Evolutionary conservation across 31 red algal genomes (phyloP).

Genomic region (Porphyra umbilicalis): DNA sequence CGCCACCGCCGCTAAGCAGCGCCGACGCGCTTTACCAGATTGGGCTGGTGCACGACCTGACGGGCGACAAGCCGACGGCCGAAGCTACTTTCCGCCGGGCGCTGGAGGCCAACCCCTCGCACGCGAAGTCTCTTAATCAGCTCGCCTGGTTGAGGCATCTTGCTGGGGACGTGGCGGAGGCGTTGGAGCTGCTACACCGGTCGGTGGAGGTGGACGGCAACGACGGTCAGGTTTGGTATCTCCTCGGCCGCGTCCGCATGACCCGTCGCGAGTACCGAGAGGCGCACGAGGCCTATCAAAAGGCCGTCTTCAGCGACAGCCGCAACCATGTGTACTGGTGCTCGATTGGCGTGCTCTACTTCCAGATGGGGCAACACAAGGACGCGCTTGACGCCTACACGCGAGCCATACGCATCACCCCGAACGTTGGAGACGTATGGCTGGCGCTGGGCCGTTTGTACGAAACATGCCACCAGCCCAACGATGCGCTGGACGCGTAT

Average conservation of each 20-base stretch:
- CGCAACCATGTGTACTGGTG: slow-evolving; percentile 89
- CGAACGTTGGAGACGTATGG: slow-evolving; percentile 88
- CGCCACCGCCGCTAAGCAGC: slow-evolving; percentile 67
- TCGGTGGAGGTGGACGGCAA: slow-evolving; percentile 61
- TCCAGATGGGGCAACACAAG: slow-evolving; percentile 79
- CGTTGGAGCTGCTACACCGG: slow-evolving; percentile 42
- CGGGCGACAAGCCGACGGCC: slow-evolving; percentile 46
- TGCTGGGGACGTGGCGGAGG: slow-evolving; percentile 40
- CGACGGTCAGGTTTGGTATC: slow-evolving; percentile 89
- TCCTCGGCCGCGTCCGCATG: slow-evolving; percentile 80
- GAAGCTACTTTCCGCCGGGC: slow-evolving; percentile 73
- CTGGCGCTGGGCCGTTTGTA: slow-evolving; percentile 90
- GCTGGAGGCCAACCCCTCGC: slow-evolving; percentile 74
- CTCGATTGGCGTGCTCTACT: slow-evolving; percentile 97
- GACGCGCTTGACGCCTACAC: slow-evolving; percentile 97
- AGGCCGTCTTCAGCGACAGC: slow-evolving; percentile 75
- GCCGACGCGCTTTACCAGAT: slow-evolving; percentile 89
- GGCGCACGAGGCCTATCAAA: slow-evolving; percentile 87
- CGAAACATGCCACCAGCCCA: slow-evolving; percentile 70
- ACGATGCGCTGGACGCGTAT: slow-evolving; percentile 85
- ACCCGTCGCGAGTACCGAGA: slow-evolving; percentile 40
- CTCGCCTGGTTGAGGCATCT: slow-evolving; percentile 75
- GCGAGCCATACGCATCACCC: slow-evolving; percentile 87
- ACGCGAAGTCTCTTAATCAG: slow-evolving; percentile 88
- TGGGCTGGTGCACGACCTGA: slow-evolving; percentile 79